phyloP scores from a whole-genome alignment of 257 asterid genomes.

The Echium plantagineum region DNA sequence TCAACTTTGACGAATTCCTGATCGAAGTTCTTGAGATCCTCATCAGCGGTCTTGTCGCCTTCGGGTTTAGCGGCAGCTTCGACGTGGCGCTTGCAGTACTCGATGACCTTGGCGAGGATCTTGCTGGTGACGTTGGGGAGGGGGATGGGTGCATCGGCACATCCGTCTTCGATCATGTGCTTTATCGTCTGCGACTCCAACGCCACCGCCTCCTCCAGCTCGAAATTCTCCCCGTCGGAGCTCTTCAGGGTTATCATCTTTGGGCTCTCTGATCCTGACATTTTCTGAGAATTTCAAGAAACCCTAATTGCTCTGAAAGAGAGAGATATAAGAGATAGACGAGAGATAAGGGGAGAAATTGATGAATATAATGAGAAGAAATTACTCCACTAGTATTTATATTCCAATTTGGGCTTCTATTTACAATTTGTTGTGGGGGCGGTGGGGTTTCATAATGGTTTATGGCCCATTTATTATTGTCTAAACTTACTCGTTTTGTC shows the following conservation, averaged over 20 bases:
- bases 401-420: too few relatives aligned
- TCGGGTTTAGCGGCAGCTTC: conserved; percentile 25
- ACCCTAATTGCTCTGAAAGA: too few relatives aligned
- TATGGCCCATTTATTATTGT: too few relatives aligned
- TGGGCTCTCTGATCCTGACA: conserved; percentile 8
- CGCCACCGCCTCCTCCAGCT: conserved; percentile 41
- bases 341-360: too few relatives aligned
- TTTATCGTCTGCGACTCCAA: conserved; percentile 40
- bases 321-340: too few relatives aligned
- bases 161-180: conserved; percentile 40
- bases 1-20: conserved; percentile 51
- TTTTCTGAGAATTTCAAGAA: not conserved
- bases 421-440: too few relatives aligned
- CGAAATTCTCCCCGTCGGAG: conserved; percentile 47
- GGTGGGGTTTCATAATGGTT: too few relatives aligned
- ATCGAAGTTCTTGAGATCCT: conserved; percentile 33
- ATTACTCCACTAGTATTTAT: too few relatives aligned
- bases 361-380: too few relatives aligned
- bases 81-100: conserved; percentile 49
- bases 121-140: conserved; percentile 46
- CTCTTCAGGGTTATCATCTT: conserved; percentile 36
- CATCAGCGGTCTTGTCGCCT: conserved; percentile 25
- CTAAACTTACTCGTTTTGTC: too few relatives aligned
- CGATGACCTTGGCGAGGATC: conserved; percentile 50
- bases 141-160: conserved; percentile 35